Conservation (phyloP, 2,329 filamentous ascomycete species). For the Bipolaris gigantea region DNA sequence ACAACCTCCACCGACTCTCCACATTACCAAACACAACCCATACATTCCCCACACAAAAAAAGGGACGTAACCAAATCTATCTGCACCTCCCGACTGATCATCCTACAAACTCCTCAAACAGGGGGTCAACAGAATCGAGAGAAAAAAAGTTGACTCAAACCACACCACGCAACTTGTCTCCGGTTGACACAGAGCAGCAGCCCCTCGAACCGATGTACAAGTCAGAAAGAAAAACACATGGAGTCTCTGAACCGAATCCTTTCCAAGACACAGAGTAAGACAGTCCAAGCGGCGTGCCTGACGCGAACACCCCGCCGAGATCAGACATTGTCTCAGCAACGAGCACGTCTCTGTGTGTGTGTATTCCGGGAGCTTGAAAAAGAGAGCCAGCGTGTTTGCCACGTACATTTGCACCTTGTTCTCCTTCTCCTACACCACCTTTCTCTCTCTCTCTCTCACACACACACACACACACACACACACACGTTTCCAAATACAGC, state of each 20-base stretch:
- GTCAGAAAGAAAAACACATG: too few species aligned
- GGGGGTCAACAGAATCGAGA: background rate
- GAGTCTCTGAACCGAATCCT: background rate
- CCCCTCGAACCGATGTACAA: background rate
- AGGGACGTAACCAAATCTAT: too few species aligned
- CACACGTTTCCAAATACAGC: too few species aligned
- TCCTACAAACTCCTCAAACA: background rate
- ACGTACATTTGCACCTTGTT: too few species aligned
- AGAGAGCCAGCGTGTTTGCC: too few species aligned
- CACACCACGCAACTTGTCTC: background rate
- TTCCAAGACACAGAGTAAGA: background rate
- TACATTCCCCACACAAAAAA: background rate
- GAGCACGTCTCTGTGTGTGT: background rate
- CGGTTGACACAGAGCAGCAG: background rate
- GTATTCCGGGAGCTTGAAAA: too few species aligned
- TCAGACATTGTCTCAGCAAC: background rate
- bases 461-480: too few species aligned
- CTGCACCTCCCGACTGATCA: background rate
- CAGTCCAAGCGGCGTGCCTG: background rate
- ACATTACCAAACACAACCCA: background rate
- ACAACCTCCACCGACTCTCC: background rate
- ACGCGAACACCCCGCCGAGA: too few species aligned
- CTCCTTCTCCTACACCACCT: too few species aligned
- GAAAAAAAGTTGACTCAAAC: too few species aligned
- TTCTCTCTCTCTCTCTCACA: too few species aligned